phyloP scores from a whole-genome alignment of 2,329 filamentous ascomycete genomes.

The Colletotrichum spaethianum region DNA sequence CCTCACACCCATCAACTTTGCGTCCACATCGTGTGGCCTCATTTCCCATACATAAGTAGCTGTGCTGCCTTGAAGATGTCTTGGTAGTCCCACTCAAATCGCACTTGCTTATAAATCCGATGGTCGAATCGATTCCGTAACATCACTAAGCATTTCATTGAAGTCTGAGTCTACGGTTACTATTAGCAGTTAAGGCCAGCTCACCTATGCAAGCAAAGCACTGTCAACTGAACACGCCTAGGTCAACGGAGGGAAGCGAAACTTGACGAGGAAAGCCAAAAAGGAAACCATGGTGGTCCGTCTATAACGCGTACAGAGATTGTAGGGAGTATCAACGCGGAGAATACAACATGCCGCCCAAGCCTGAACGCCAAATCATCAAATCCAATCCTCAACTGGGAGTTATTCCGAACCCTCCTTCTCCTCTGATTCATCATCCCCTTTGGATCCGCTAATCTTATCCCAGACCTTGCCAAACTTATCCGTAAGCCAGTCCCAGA shows the following conservation, averaged over 20 bases:
- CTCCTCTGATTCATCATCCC: neutral
- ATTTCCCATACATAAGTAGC: neutral
- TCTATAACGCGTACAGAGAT: neutral
- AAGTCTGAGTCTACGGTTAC: no score
- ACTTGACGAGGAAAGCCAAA: no score
- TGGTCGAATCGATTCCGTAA: neutral
- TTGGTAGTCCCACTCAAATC: neutral
- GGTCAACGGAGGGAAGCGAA: no score
- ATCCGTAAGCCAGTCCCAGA: conserved; percentile 68
- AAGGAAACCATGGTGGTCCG: neutral
- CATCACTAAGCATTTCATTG: neutral
- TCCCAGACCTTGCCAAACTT: conserved; percentile 63
- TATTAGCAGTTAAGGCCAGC: neutral
- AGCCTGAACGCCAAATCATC: conserved; percentile 29
- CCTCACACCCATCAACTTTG: neutral
- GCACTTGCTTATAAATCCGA: neutral
- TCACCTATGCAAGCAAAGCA: neutral
- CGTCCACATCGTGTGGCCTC: neutral
- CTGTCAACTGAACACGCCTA: neutral
- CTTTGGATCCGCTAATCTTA: conserved; percentile 53
- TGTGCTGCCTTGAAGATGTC: no score
- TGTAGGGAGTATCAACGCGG: conserved; percentile 31
- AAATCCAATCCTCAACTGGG: neutral
- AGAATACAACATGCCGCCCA: conserved; percentile 26
- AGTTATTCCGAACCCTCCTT: conserved; percentile 25